Conservation (phyloP, 129 eudicot genomes). For the Deinandra increscens region DNA sequence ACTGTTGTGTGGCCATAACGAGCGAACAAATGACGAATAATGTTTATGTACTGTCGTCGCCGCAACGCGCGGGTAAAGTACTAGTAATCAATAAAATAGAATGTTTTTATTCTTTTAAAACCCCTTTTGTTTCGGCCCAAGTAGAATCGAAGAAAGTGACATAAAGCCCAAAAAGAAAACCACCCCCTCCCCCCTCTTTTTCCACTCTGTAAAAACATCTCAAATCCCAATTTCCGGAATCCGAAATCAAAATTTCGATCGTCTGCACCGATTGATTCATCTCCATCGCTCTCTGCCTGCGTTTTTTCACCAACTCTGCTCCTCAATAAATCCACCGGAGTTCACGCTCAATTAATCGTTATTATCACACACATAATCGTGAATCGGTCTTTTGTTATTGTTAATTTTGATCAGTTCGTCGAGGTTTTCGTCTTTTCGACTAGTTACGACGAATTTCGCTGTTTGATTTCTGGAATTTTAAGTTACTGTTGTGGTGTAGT, state of each 20-base stretch:
- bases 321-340: slow-evolving; percentile 4
- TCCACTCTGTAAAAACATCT: no score
- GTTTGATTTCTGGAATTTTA: slow-evolving; percentile 41
- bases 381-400: slow-evolving; percentile 4
- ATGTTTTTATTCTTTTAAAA: no score
- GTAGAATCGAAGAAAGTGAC: no score
- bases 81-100: no score
- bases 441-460: slow-evolving; percentile 27
- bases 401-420: slow-evolving; percentile 37
- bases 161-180: no score
- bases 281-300: not conserved
- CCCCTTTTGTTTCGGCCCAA: no score
- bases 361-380: slow-evolving; percentile 13
- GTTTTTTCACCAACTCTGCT: slow-evolving; percentile 12
- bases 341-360: slow-evolving; percentile 18
- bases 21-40: no score
- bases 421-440: slow-evolving; percentile 29
- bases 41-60: no score
- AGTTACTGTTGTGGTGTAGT: slow-evolving; percentile 27
- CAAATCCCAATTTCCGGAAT: slow-evolving; percentile 23
- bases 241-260: slow-evolving; percentile 17
- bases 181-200: no score
- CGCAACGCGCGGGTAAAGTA: no score
- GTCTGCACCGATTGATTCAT: slow-evolving; percentile 22
- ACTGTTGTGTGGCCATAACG: no score